phyloP scores from a whole-genome alignment of 2,329 filamentous ascomycete species.

The Cladosporium sp. region DNA sequence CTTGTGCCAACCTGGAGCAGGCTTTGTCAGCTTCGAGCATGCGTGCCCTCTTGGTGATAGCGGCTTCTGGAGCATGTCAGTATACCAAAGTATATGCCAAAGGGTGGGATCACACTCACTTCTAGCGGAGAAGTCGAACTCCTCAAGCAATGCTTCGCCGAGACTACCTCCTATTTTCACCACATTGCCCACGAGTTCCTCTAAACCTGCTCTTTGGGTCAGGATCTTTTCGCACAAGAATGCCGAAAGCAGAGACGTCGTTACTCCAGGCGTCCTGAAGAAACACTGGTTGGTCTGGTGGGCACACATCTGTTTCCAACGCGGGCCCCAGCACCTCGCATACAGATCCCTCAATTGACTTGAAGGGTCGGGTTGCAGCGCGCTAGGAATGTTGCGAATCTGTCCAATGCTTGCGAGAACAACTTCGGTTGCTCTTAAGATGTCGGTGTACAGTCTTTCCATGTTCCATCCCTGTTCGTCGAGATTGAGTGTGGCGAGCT shows the following conservation, averaged over 20 bases:
- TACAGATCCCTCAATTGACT: neutral
- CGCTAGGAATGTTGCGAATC: neutral
- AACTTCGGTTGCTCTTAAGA: neutral
- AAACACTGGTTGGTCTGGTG: neutral
- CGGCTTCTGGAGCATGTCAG: neutral
- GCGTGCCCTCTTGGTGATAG: neutral
- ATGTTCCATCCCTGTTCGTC: neutral
- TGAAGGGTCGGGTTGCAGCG: neutral
- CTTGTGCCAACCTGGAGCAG: neutral
- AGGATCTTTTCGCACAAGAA: neutral
- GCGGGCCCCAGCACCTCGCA: neutral
- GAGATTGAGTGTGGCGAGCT: neutral
- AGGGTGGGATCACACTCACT: neutral
- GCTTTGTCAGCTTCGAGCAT: neutral
- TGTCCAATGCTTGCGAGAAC: neutral
- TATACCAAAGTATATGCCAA: neutral
- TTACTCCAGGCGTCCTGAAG: neutral
- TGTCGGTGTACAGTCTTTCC: neutral
- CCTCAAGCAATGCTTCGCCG: neutral
- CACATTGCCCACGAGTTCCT: neutral
- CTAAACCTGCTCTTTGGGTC: neutral
- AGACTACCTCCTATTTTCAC: neutral
- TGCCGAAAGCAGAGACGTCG: neutral
- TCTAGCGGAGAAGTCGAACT: neutral
- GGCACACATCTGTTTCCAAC: neutral